Evolutionary conservation across 306 rosid genomes (phyloP), one percentile per base, ranked within the genome.

Genomic region (Lotus japonicus): DNA sequence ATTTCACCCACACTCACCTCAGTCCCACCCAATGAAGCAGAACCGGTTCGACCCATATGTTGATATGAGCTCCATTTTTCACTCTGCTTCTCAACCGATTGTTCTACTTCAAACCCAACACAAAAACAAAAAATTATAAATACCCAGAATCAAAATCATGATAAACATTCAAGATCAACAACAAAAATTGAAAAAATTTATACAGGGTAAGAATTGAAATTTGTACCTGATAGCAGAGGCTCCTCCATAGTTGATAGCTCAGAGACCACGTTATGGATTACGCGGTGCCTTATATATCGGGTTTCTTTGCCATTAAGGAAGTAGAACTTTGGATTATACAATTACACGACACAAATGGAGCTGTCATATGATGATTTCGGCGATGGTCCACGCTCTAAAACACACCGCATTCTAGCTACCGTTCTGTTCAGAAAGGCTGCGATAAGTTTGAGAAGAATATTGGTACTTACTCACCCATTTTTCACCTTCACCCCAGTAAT

Each of bases 1-100:
- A 92, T 90, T 83, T 92, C 98, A 56, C 86, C 97, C 16, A 92
- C 92, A 81, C 90, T 92, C 68, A 92, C 91, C 62, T 88, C 88
- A 64, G 80, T 83, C 41, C 84, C 98, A 42, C 89, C 86, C 76
- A 74, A 58, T 3, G 90, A 85, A 73, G 89, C 79, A 35, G 96
- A 81, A 15, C 91, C 97, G 9, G 87, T 56, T 82, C 89, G 70
- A 26, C 88, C 96, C 78, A 82, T 72, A 71, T 81, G 64, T 68
- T 88, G 88, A 76, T 90, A 81, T 57, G 87, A 76, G 71, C 82
- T 84, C 95, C 91, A 82, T n/a, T 87, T 79, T 68, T 71, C 92
- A 31, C 75, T 84, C 71, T 80, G 78, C 35, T 70, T 80, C 66
- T 83, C 95, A 49, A 57, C 84, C 78, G 83, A 66, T 58, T 73